Evolutionary conservation across 371 early-diverging fungal genomes (phyloP).

Genomic region (Mortierella sp.): DNA sequence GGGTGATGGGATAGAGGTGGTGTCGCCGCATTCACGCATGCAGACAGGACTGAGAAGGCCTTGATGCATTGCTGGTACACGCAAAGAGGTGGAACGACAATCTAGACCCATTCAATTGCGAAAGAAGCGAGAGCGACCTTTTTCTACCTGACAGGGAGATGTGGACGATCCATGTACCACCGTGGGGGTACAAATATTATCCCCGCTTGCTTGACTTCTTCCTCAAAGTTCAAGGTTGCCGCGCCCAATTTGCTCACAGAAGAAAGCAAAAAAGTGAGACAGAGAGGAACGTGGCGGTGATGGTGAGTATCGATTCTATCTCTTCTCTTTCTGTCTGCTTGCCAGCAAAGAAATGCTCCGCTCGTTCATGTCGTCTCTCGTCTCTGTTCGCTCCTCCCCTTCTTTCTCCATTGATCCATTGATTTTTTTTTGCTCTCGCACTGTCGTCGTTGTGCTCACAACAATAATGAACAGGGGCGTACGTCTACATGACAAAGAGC

Average conservation of each 20-base stretch:
- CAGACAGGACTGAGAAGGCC: no score
- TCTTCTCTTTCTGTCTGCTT: neutral
- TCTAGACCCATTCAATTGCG: no score
- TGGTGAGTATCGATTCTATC: neutral
- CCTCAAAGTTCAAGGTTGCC: neutral
- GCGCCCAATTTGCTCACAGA: conserved; percentile 2
- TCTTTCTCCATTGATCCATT: no score
- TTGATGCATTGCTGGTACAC: no score
- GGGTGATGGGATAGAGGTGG: no score
- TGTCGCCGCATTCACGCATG: no score
- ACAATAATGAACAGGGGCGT: neutral
- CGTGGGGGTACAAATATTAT: no score
- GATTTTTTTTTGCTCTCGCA: neutral
- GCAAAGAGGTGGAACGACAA: no score
- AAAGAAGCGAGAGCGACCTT: no score
- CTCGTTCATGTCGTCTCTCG: neutral
- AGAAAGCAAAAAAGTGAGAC: neutral
- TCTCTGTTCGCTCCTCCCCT: no score
- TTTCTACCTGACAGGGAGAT: no score
- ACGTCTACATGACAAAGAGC: neutral
- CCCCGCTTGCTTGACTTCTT: neutral
- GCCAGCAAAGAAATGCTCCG: neutral
- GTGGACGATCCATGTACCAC: no score
- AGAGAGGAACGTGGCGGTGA: conserved; percentile 2
- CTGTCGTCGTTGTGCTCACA: neutral